Base-by-base conservation (phyloP, 768 basidiomycete genomes). In the Lactifluus subvellereus region DNA sequence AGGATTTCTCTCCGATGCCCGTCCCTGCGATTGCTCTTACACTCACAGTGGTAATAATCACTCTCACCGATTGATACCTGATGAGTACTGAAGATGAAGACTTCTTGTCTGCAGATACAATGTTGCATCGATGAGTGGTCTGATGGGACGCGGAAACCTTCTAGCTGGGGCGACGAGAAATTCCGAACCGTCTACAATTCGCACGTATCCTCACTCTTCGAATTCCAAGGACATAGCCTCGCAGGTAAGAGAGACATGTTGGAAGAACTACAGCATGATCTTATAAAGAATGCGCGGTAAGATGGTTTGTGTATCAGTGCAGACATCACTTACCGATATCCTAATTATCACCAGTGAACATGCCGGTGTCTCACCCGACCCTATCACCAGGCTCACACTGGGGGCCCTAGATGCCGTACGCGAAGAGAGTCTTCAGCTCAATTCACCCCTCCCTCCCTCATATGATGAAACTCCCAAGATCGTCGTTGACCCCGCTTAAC, bases 121-220 rank as follows among this genome's bases (percentile, higher is more conserved):
- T 45, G 43, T 6, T 57, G 56, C 45, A 37, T 57, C 40, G 45
- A 22, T 6, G 56, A 57, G 14, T 57, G 56, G 56, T 57, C 47
- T 10, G 37, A 35, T 11, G 57, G 57, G 11, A 58, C 47, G 20
- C 33, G 35, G 35, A 38, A 20, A 10, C 20, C 27, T 6, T 38
- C 47, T 22, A 27, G 1, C 45, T 58, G 57, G 57, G n/a, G 9
- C 18, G n/a, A 16, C 5, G 9, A 45, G 43, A 45, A 45, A 45
- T 45, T 45, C 43, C n/a, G 20, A 58, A 37, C 22, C 47, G 47
- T 48, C 7, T 58, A 58, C n/a, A 22, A 35, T 13, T 58, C 57
- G 4, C 57, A 58, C n/a, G 18, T 49, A 1, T 13, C 45, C 10
- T 58, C 57, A 45, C n/a, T 45, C 43, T 1, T 16, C 5, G n/a